phyloP scores from a whole-genome alignment of 371 early-diverging fungal species.

The Mortierella polycephala region DNA sequence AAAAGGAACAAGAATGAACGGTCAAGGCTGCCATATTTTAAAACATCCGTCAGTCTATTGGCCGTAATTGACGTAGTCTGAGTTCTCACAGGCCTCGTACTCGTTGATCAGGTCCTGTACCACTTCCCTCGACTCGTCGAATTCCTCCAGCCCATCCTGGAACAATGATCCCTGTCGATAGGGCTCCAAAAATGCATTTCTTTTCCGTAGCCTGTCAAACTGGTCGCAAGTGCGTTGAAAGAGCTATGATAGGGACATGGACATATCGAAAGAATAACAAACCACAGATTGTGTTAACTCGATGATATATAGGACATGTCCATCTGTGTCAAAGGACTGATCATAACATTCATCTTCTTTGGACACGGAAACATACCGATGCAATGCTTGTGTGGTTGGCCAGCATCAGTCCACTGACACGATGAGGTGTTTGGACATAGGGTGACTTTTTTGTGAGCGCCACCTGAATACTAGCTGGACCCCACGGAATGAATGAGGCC shows the following conservation, averaged over 20 bases:
- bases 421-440: constrained; percentile 90
- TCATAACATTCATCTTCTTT: no score
- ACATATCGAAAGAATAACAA: background rate
- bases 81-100: constrained; percentile 94
- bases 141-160: constrained; percentile 89
- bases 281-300: background rate
- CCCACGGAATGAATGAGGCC: constrained; percentile 99
- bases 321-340: background rate
- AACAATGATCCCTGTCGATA: constrained; percentile 91
- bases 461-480: constrained; percentile 99
- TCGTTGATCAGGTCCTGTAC: constrained; percentile 94
- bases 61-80: constrained; percentile 77
- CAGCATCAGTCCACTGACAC: constrained; percentile 97
- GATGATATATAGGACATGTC: background rate
- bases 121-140: constrained; percentile 87
- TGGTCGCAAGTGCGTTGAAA: constrained; percentile 96
- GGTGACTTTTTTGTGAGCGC: constrained; percentile 94
- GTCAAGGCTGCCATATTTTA: background rate
- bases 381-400: constrained; percentile 98
- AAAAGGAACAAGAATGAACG: background rate
- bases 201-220: constrained; percentile 95
- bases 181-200: constrained; percentile 99
- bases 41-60: constrained; percentile 12
- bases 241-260: constrained; percentile 60
- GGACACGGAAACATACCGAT: constrained; percentile 61